Evolutionary conservation across 179 eudicot genomes (phyloP), one percentile per base, ranked within the genome.

Genomic region (Sideroxylon spinosum): DNA sequence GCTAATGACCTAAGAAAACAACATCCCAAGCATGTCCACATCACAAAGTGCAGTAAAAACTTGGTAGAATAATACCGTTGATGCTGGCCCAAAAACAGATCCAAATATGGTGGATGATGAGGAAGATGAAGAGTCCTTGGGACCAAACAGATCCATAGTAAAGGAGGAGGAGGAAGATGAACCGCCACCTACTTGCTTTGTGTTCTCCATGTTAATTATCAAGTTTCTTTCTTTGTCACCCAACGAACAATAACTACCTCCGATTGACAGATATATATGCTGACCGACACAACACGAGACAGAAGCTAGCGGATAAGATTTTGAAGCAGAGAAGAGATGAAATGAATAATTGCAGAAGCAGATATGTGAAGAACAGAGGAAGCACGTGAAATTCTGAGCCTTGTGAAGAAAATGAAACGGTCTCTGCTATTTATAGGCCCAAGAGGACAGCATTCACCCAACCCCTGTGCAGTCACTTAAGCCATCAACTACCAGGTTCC

Each of bases 131-230:
- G 86, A 8, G 29, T 86, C 85, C 75, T 86, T 86, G 25, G 91
- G 91, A 78, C 95, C 97, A 80, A 93, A 93, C 5, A 93, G 90
- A 67, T 92, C 94, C 76, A 71, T 23, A 79, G 93, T 84, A 68
- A 93, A 87, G 60, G 88, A 78, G 9, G 88, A 78, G 9, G 97
- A 87, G 10, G 81, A 77, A 9, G 89, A 84, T 0, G 84, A 80
- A 19, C 73, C 78, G 32, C 75, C 75, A 50, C 44, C 44, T 37
- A 66, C 79, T 82, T 83, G 78, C 77, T 82, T 85, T 8, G 81
- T 82, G 68, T 81, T 78, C 29, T 86, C 89, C 89, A 86, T 85
- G 19, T 75, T 63, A 50, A 7, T 20, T 44, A 13, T 49, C 5
- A 22, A 12, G 4, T 76, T 49, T 22, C 17, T 65, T 67, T 23